phyloP scores from a whole-genome alignment of 352 stramenopile genomes.

The Globisporangium camurandrum region DNA sequence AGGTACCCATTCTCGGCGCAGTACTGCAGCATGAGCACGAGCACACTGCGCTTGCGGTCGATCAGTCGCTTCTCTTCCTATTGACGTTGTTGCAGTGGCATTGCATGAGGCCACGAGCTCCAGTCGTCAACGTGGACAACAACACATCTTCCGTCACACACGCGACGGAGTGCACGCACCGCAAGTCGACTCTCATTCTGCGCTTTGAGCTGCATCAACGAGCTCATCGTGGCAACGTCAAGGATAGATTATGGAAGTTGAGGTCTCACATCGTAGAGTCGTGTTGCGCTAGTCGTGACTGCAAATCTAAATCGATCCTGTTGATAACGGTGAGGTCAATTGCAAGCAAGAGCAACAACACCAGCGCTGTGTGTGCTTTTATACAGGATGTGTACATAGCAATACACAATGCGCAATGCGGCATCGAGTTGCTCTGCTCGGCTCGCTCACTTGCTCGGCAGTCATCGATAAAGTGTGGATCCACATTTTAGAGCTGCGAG shows the following conservation, averaged over 20 bases:
- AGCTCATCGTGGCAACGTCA: slow-evolving; percentile 46
- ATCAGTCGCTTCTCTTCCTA: slow-evolving; percentile 85
- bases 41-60: slow-evolving; percentile 78
- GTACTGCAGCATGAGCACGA: slow-evolving; percentile 83
- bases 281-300: neutral
- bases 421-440: too few species aligned
- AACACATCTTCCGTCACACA: neutral
- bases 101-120: neutral
- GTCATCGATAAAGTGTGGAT: too few species aligned
- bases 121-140: too few species aligned
- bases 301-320: neutral
- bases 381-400: too few species aligned
- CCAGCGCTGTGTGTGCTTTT: too few species aligned
- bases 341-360: neutral
- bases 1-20: slow-evolving; percentile 83
- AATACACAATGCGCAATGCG: too few species aligned
- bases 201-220: slow-evolving; percentile 74
- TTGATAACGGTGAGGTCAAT: neutral
- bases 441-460: too few species aligned
- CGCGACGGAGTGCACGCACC: slow-evolving; percentile 18
- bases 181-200: slow-evolving; percentile 74
- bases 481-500: too few species aligned
- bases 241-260: too few species aligned
- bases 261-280: too few species aligned
- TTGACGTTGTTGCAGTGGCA: neutral